Percentiles rank a stretch among this genome's conserved stretches.
Conservation (phyloP, 345 rosid species). For the Melastoma malabathricum region DNA sequence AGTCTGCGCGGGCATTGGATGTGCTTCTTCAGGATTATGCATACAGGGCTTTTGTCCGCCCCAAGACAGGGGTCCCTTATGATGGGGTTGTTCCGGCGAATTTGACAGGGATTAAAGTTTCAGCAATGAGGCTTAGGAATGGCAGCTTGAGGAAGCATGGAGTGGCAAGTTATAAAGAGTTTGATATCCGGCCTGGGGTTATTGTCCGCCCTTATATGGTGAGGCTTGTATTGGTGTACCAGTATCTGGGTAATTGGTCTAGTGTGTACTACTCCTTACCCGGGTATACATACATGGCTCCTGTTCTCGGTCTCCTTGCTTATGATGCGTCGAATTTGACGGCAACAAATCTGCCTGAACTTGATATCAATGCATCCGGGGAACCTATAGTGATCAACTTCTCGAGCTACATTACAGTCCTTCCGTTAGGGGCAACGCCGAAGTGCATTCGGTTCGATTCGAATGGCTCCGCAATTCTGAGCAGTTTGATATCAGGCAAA, state of each 20-base stretch:
- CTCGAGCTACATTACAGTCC: slow-evolving; percentile 27
- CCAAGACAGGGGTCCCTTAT: slow-evolving; percentile 62
- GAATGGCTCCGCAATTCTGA: slow-evolving; percentile 42
- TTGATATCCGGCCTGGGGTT: slow-evolving; percentile 46
- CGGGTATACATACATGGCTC: slow-evolving; percentile 47
- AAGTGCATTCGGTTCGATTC: slow-evolving; percentile 55
- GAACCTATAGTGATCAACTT: slow-evolving; percentile 52
- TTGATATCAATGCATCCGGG: slow-evolving; percentile 28
- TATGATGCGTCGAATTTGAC: slow-evolving; percentile 61
- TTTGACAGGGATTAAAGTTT: slow-evolving; percentile 48
- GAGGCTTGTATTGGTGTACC: slow-evolving; percentile 82
- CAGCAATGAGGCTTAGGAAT: slow-evolving; percentile 74
- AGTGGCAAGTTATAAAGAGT: slow-evolving; percentile 33
- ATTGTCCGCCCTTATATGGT: slow-evolving; percentile 43
- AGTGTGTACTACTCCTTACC: slow-evolving; percentile 42
- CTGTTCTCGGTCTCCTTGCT: slow-evolving; percentile 75
- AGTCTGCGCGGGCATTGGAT: slow-evolving; percentile 45
- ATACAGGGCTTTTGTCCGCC: slow-evolving; percentile 41
- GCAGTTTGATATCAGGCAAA: slow-evolving; percentile 38
- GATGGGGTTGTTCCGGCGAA: slow-evolving; percentile 45
- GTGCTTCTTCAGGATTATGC: slow-evolving; percentile 77
- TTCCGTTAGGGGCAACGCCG: slow-evolving; percentile 40
- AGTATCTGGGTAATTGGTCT: slow-evolving; percentile 73
- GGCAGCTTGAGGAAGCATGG: slow-evolving; percentile 71
- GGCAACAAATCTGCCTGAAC: slow-evolving; percentile 33